Percentiles rank a stretch among this genome's conserved stretches.
phyloP scores from a whole-genome alignment of 768 basidiomycete species.

The Leccinum variicolor region DNA sequence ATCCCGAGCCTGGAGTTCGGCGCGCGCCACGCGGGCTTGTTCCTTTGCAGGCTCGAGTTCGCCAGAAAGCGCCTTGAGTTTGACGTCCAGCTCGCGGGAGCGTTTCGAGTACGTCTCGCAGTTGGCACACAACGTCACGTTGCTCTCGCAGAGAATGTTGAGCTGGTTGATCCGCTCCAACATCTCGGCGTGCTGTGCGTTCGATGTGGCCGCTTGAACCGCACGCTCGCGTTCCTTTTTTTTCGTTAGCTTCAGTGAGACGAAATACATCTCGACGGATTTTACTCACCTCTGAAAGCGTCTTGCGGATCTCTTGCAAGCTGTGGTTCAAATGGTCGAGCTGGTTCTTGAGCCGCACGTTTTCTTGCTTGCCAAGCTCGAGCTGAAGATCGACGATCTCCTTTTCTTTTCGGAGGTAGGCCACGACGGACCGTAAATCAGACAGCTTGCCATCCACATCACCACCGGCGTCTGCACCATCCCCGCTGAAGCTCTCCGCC shows the following conservation, averaged over 20 bases:
- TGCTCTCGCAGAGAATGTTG: slow-evolving; percentile 84
- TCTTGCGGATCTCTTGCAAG: slow-evolving; percentile 65
- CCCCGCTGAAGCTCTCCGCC: slow-evolving; percentile 35
- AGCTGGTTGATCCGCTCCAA: slow-evolving; percentile 84
- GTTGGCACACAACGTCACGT: slow-evolving; percentile 78
- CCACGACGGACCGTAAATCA: slow-evolving; percentile 74
- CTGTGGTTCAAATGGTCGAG: slow-evolving; percentile 69
- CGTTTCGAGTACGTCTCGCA: slow-evolving; percentile 69
- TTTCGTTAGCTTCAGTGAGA: background rate
- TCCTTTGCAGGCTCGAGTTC: slow-evolving; percentile 78
- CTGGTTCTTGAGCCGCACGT: slow-evolving; percentile 66
- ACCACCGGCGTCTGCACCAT: slow-evolving; percentile 40
- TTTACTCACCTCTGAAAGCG: slow-evolving; percentile 62
- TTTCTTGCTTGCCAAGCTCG: slow-evolving; percentile 78
- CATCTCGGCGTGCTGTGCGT: slow-evolving; percentile 79
- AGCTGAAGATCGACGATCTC: slow-evolving; percentile 88
- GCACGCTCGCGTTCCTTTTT: slow-evolving; percentile 73
- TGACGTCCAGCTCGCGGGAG: slow-evolving; percentile 60
- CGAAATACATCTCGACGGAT: background rate
- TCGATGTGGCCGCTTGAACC: slow-evolving; percentile 64
- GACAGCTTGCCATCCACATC: slow-evolving; percentile 61
- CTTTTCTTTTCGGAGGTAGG: slow-evolving; percentile 86
- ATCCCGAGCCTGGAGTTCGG: slow-evolving; percentile 71
- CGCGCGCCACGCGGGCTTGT: slow-evolving; percentile 58
- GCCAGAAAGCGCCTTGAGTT: slow-evolving; percentile 51